These are phyloP conservation scores for Metschnikowia picachoensis DNA, from an alignment of 805 yeast species.

Conservation along the genomic window DNA sequence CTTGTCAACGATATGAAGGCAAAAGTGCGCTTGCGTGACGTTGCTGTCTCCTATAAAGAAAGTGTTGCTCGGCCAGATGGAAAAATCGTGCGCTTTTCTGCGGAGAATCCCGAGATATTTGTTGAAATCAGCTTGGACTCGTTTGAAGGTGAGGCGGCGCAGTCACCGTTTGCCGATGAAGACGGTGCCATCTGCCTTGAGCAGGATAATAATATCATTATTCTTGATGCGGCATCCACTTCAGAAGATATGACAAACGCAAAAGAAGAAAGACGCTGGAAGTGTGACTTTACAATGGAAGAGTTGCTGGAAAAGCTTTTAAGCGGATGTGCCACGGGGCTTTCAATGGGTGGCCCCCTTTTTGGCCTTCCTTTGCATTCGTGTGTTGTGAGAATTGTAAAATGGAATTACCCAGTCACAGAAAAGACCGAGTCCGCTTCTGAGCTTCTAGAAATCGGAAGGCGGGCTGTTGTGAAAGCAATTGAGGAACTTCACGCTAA, in stretches of 20 bases:
- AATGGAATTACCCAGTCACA: constrained; percentile 55
- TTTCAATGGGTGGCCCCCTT: constrained; percentile 65
- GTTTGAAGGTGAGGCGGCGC: constrained; percentile 35
- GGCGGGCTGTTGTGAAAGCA: constrained; percentile 31
- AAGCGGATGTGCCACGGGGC: constrained; percentile 56
- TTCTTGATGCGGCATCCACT: constrained; percentile 33
- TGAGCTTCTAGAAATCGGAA: constrained; percentile 41
- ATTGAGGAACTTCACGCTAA: constrained; percentile 20
- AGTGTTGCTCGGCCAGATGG: constrained; percentile 32
- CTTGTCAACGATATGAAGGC: constrained; percentile 80
- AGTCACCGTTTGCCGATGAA: constrained; percentile 33
- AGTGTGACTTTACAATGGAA: constrained; percentile 42
- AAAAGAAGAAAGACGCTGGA: constrained; percentile 44
- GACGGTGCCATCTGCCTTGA: constrained; percentile 38
- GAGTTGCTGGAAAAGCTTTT: constrained; percentile 50
- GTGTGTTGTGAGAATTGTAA: constrained; percentile 48
- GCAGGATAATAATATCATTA: constrained; percentile 45
- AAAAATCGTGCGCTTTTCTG: constrained; percentile 17
- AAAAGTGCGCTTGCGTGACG: constrained; percentile 72
- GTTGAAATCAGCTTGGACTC: constrained; percentile 31
- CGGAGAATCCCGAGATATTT: constrained; percentile 20
- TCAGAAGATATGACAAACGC: constrained; percentile 24
- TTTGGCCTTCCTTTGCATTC: constrained; percentile 59
- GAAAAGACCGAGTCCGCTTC: constrained; percentile 29
- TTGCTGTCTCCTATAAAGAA: constrained; percentile 89